Base-by-base conservation (phyloP, 441 rosid species). In the Biscutella auriculata region DNA sequence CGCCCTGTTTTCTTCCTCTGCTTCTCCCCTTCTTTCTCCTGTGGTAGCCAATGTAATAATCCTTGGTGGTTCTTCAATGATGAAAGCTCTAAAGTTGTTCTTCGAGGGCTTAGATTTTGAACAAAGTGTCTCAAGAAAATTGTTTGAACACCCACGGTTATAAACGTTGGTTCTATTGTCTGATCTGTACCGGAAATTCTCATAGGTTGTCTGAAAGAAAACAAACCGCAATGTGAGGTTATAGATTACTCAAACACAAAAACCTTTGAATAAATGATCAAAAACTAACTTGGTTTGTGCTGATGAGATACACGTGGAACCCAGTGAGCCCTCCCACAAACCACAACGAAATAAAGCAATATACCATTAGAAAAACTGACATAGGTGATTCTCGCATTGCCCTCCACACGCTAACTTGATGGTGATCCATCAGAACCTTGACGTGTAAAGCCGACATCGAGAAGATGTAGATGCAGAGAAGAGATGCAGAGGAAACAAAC, bases 321-420 rank as follows among this genome's bases (percentile, higher is more conserved):
- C 97, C 94, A 7, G 97, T 84, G 34, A 92, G 95, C 26, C 98
- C 97, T 60, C 98, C 95, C 39, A 93, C 98, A 77, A 88, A 88
- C 97, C 98, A 93, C 37, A 93, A 78, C 5, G 88, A 60, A 48
- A 88, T 73, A 73, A 88, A 93, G 72, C 92, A 83, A 67, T 88
- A 88, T 56, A 70, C 82, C 92, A 93, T 88, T 28, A 93, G 70
- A 43, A 84, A 15, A 15, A 87, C 88, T 30, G 97, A 82, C 45
- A 84, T 82, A 52, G 97, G 97, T 42, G 98, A 88, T 70, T 76
- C 84, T 72, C 79, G 73, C 95, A 93, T 84, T 8, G 98, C 90
- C 68, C 62, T 88, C 96, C 94, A 93, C 37, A 87, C 88, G 7
- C 87, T 80, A 48, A 83, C 59, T 2, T 66, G 75, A 55, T 84